Evolutionary conservation across 371 early-diverging fungal species (phyloP).

Genomic region (Dentiscutata heterogama): DNA sequence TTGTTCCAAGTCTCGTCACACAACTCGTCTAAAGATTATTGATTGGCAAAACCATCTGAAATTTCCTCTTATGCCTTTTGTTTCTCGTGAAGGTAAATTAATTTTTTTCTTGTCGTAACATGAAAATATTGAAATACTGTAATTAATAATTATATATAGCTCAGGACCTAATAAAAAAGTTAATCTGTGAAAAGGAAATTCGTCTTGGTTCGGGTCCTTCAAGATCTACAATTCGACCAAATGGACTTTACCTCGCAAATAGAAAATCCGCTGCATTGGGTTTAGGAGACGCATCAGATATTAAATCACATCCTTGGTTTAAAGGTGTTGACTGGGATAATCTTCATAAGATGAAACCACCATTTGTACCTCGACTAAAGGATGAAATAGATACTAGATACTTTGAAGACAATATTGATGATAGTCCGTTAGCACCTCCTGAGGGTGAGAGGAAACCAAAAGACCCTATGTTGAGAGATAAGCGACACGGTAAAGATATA

Average conservation of each 20-base stretch:
- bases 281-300: slow-evolving; percentile 50
- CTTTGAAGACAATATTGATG: slow-evolving; percentile 71
- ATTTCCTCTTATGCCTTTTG: slow-evolving; percentile 62
- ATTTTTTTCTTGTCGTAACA: background rate
- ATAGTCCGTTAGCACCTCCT: slow-evolving; percentile 57
- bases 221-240: slow-evolving; percentile 48
- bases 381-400: slow-evolving; percentile 63
- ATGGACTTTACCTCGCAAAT: slow-evolving; percentile 63
- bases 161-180: slow-evolving; percentile 61
- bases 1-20: slow-evolving; percentile 60
- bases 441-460: slow-evolving; percentile 55
- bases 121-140: background rate
- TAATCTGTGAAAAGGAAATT: slow-evolving; percentile 64
- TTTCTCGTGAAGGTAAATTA: slow-evolving; percentile 52
- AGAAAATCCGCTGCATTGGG: slow-evolving; percentile 18
- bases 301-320: slow-evolving; percentile 84
- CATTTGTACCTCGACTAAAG: slow-evolving; percentile 67
- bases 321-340: slow-evolving; percentile 77
- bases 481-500: slow-evolving; percentile 58
- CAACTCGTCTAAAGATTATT: slow-evolving; percentile 70
- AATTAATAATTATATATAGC: slow-evolving; percentile 41
- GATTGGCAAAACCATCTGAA: slow-evolving; percentile 64
- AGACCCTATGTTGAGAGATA: slow-evolving; percentile 51
- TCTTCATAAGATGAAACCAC: slow-evolving; percentile 69
- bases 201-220: slow-evolving; percentile 55